Evolutionary conservation across 2,329 filamentous ascomycete species (phyloP).

Genomic region (Exophiala dermatitidis): DNA sequence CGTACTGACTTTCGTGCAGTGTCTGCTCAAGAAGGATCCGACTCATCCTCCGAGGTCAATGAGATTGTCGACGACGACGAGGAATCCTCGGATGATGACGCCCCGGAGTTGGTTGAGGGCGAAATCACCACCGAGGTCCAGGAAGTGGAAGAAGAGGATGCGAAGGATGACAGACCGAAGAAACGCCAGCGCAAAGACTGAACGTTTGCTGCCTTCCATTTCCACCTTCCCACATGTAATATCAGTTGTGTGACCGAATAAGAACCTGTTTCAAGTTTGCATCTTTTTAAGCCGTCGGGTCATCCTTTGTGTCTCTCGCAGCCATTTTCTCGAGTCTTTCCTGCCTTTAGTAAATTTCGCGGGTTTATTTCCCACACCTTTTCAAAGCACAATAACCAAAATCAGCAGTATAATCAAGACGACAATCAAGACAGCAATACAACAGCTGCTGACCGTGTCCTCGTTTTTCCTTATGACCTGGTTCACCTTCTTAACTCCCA

Average conservation of each 20-base stretch:
- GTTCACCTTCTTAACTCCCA: constrained; percentile 76
- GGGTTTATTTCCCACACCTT: no score
- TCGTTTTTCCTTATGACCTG: constrained; percentile 84
- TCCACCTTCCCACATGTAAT: not conserved
- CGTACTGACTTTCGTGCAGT: constrained; percentile 8
- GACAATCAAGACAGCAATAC: constrained; percentile 24
- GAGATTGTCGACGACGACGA: constrained; percentile 41
- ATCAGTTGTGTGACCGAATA: not conserved
- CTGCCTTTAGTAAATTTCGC: no score
- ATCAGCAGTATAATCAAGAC: constrained; percentile 67
- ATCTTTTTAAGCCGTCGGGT: no score
- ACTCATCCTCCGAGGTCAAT: constrained; percentile 42
- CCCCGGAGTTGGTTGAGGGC: constrained; percentile 30
- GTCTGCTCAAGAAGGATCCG: constrained; percentile 36
- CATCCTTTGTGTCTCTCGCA: no score
- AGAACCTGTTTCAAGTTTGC: no score
- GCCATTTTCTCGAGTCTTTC: no score
- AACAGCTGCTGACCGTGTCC: constrained; percentile 44
- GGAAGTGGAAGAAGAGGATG: constrained; percentile 41
- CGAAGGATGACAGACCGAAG: constrained; percentile 24
- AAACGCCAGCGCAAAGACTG: constrained; percentile 24
- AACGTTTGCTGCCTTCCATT: not conserved
- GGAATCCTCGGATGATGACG: constrained; percentile 43
- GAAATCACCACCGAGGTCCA: constrained; percentile 41
- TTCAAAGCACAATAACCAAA: constrained; percentile 61